Base-by-base conservation (phyloP, 2,329 filamentous ascomycete genomes). In the Fusarium secorum region DNA sequence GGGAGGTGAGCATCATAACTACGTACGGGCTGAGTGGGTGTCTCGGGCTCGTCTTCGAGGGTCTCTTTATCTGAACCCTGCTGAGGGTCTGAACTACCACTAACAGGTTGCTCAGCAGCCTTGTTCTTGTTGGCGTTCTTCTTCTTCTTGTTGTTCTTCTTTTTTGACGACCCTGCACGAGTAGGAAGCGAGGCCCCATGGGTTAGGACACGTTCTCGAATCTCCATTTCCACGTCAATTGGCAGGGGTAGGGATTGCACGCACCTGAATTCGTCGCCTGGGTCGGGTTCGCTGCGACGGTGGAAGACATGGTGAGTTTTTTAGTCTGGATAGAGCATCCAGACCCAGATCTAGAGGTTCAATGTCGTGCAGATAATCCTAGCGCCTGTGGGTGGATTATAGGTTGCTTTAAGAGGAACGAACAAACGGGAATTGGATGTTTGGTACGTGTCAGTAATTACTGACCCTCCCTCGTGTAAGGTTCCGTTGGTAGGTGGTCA, bases 91-190 rank as follows among this genome's bases (percentile, higher is more conserved):
- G 72, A 77, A 65, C 78, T 80, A 52, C 74, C 80, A 65, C 78
- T 80, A 49, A 74, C 80, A 53, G 80, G 74, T 61, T 81, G 79
- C 52, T 76, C 70, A 15, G 79, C 68, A 24, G 83, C 81, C 74
- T 85, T 86, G 62, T 80, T 78, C 77, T 85, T 87, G 77, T 80
- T 81, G 46, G 82, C 82, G 73, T 85, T 87, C 83, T 86, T 88
- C 82, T 87, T 89, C 80, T 88, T 89, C 74, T 86, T 88, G 75
- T 84, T 86, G 77, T 84, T 86, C 81, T 87, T 89, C 81, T 87
- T 89, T 80, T 85, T 87, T 53, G 83, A 75, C 74, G 81, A 82
- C 83, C 76, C 64, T 76, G 73, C 66, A 64, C 70, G 64, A 60
- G 58, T 39, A 59, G 53, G 63, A 72, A 70, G 70, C 62, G 67